Percentiles rank a stretch among this genome's conserved stretches.
These are phyloP conservation scores for Euphorbia neoarborescens DNA, from an alignment of 441 rosid species.

Conservation along the genomic window DNA sequence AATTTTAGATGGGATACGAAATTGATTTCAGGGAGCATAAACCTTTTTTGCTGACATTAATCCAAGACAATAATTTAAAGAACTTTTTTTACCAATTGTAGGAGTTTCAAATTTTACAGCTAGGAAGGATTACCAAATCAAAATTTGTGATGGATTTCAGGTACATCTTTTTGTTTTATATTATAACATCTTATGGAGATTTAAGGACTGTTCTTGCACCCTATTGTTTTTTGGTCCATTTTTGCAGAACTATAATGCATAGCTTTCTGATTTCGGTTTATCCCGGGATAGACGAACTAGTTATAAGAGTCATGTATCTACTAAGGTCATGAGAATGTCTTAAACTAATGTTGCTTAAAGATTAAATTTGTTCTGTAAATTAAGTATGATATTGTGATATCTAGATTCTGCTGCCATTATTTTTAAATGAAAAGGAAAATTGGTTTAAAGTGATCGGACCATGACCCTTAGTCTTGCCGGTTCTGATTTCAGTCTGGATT, in stretches of 20 bases:
- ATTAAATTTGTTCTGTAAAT: too few relatives aligned
- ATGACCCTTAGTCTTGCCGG: too few relatives aligned
- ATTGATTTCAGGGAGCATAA: not conserved
- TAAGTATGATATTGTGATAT: too few relatives aligned
- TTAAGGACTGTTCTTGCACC: not conserved
- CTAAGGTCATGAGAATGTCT: conserved; percentile 63
- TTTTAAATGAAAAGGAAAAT: too few relatives aligned
- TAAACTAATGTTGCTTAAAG: not conserved
- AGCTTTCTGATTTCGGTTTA: conserved; percentile 83
- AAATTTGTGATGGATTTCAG: too few relatives aligned
- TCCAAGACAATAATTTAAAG: not conserved
- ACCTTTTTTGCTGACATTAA: not conserved
- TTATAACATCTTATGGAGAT: not conserved
- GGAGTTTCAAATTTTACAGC: too few relatives aligned
- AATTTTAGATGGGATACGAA: not conserved
- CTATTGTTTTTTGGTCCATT: conserved; percentile 1
- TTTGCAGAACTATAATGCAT: conserved; percentile 64
- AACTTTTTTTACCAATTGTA: not conserved
- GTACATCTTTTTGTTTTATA: too few relatives aligned
- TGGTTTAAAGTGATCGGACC: too few relatives aligned
- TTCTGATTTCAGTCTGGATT: too few relatives aligned
- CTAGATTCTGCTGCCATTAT: too few relatives aligned
- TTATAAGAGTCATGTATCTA: conserved; percentile 71
- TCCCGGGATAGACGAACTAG: conserved; percentile 79
- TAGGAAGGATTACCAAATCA: too few relatives aligned